Percentiles rank a stretch among this genome's conserved stretches.
These are phyloP conservation scores for Ophiosphaerella korrae DNA, from an alignment of 2,329 filamentous ascomycete genomes.

Conservation along the genomic window DNA sequence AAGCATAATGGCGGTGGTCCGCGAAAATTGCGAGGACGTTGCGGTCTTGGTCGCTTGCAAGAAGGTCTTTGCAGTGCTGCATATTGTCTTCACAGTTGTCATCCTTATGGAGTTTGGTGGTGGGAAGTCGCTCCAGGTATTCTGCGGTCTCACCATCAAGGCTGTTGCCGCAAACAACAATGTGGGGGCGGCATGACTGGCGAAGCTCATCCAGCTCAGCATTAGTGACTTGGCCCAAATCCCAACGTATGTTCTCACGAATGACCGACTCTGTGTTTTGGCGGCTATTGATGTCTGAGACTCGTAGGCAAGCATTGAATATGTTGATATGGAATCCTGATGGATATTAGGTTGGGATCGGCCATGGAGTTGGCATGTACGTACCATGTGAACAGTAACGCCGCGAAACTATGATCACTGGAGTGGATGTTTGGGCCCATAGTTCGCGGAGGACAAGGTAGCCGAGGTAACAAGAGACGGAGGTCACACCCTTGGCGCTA, in stretches of 20 bases:
- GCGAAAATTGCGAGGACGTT: slow-evolving; percentile 10
- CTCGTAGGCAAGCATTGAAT: neutral
- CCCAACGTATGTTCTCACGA: slow-evolving; percentile 5
- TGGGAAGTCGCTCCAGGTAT: slow-evolving; percentile 6
- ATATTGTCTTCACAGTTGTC: neutral
- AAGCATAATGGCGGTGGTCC: slow-evolving; percentile 14
- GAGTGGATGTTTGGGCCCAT: slow-evolving; percentile 1
- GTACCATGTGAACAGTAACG: neutral
- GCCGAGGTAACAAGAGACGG: neutral
- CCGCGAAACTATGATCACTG: neutral
- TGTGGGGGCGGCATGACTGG: slow-evolving; percentile 4
- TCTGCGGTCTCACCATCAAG: slow-evolving; percentile 6
- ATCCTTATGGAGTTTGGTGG: neutral
- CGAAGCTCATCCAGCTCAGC: slow-evolving; percentile 3
- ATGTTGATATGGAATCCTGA: neutral
- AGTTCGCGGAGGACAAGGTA: slow-evolving; percentile 1
- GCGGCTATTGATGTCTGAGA: neutral
- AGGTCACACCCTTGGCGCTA: slow-evolving; percentile 1
- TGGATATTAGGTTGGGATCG: neutral
- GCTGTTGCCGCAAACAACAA: slow-evolving; percentile 6
- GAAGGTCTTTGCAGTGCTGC: slow-evolving; percentile 5
- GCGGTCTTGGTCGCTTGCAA: slow-evolving; percentile 8
- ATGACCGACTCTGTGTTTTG: slow-evolving; percentile 1
- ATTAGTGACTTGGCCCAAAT: slow-evolving; percentile 2
- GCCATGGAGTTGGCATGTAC: neutral